Conservation (phyloP, 2,329 filamentous ascomycete species). For the Monilinia vaccinii-corymbosi region DNA sequence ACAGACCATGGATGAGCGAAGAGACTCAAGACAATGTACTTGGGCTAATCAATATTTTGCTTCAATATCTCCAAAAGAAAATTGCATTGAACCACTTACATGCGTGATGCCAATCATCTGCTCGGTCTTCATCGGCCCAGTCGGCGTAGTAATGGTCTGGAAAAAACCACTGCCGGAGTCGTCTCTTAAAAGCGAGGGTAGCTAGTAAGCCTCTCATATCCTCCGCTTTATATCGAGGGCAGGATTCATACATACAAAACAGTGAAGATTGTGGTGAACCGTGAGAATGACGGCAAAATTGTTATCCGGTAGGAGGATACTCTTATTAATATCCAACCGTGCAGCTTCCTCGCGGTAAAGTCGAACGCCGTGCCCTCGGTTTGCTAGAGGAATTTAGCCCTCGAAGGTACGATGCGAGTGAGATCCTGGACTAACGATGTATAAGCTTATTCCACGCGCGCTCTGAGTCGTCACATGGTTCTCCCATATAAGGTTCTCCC, state of each 20-base stretch:
- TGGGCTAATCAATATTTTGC: not conserved
- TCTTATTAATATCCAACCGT: conserved; percentile 1
- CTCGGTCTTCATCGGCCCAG: conserved; percentile 1
- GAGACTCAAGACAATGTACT: conserved; percentile 8
- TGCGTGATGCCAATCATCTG: not conserved
- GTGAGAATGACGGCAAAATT: conserved; percentile 8
- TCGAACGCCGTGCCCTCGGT: not conserved
- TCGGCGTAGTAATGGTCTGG: conserved; percentile 6
- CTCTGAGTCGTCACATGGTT: conserved; percentile 6
- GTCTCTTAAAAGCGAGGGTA: not conserved
- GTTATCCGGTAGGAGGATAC: not conserved
- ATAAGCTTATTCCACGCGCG: conserved; percentile 7
- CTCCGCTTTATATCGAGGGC: accelerated
- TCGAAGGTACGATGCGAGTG: no score
- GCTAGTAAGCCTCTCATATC: not conserved
- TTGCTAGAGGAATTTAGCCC: not conserved
- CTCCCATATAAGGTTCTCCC: conserved; percentile 7
- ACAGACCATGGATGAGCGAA: conserved; percentile 8
- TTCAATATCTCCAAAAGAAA: no score
- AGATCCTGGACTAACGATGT: not conserved
- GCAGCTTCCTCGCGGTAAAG: conserved; percentile 5
- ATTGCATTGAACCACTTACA: not conserved
- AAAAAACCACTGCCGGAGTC: conserved; percentile 2
- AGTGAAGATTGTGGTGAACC: conserved; percentile 6
- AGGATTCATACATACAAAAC: not conserved